Base-by-base conservation (phyloP, 2,329 filamentous ascomycete genomes). In the Fusarium buharicum region DNA sequence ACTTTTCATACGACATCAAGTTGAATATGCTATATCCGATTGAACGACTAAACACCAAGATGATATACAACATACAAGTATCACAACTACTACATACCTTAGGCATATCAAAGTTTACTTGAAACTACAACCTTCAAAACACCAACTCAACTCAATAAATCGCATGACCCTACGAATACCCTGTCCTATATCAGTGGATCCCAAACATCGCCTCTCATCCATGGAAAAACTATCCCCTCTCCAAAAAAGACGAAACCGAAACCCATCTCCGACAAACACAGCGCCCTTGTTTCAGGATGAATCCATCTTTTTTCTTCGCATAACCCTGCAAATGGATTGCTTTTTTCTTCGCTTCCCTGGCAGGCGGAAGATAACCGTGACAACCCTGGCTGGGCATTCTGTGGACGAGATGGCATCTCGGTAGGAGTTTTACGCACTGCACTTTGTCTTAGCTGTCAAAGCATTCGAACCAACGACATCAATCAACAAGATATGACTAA, bases 241-340 rank as follows among this genome's bases (percentile, higher is more conserved):
- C 27, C 20, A 34, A 24, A 52, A 47, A 56, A 43, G 27, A 55
- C 61, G 61, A 64, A 64, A 64, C 61, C 61, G 61, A 64, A 64
- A 64, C 61, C 17, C 20, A 36, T 50, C 46, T 58, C 59, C 41
- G 50, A 62, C 61, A 62, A 56, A 56, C 33, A 27, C 39, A 27
- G 18, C 33, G 34, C 30, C 46, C 49, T 33, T 55, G 62, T 65
- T 65, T 65, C 62, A 65, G 62, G 62, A 51, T 51, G 27, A 18
- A 51, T 36, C 36, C 50, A 30, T 33, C 41, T 39, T n/a, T 5
- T 36, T 59, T 44, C 50, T 37, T 34, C 50, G 54, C 41, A 56
- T 56, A 41, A 57, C 18, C 36, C 36, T 20, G 36, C 11, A 20
- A 20, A 20, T 24, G 14, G n/a, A 10, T 53, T n/a, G 28, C 30